These are phyloP conservation scores for Helianthus tuberosus DNA, from an alignment of 129 eudicot species.

Conservation along the genomic window DNA sequence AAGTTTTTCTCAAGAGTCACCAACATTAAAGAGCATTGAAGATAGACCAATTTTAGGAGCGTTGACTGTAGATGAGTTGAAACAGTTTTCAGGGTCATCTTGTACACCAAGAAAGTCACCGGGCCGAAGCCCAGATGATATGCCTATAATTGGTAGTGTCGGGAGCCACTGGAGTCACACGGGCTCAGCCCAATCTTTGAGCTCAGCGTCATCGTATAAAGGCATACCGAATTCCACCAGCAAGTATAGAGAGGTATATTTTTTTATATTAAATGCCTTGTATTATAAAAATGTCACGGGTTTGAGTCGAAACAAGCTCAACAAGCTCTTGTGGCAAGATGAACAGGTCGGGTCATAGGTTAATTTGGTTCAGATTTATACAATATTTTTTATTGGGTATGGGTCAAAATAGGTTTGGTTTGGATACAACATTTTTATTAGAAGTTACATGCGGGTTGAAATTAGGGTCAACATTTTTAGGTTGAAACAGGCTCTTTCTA, in stretches of 20 bases:
- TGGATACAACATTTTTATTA: no score
- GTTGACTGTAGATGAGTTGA: constrained; percentile 77
- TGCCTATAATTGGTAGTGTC: constrained; percentile 84
- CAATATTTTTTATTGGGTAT: background rate
- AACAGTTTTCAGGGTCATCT: constrained; percentile 55
- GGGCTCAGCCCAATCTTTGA: constrained; percentile 34
- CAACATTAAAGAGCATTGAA: constrained; percentile 48
- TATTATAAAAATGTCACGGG: background rate
- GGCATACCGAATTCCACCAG: constrained; percentile 96
- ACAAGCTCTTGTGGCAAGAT: background rate
- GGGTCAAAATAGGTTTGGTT: background rate
- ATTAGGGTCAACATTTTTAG: background rate
- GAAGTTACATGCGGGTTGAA: no score
- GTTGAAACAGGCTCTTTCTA: background rate
- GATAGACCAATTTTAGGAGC: constrained; percentile 93
- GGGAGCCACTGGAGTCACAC: constrained; percentile 79
- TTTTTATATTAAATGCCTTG: background rate
- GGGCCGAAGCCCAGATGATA: constrained; percentile 82
- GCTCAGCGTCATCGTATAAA: constrained; percentile 68
- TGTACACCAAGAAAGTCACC: constrained; percentile 85
- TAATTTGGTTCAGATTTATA: background rate
- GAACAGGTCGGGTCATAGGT: background rate
- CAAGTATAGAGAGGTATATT: constrained; percentile 92
- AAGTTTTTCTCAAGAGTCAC: constrained; percentile 55
- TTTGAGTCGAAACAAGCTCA: background rate